These are phyloP conservation scores for Xylaria flabelliformis DNA, from an alignment of 495 filamentous ascomycete species.

Conservation along the genomic window DNA sequence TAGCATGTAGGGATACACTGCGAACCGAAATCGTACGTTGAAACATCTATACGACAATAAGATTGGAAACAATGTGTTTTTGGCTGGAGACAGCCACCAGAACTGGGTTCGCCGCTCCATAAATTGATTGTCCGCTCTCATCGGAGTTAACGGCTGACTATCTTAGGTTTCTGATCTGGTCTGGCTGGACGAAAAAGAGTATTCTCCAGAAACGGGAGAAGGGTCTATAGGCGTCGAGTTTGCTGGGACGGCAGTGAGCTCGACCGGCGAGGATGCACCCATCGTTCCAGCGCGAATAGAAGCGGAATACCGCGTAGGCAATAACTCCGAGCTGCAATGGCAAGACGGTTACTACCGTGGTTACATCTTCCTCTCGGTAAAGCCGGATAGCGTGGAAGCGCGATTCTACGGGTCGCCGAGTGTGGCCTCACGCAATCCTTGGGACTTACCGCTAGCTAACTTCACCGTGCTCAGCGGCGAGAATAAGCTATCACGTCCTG, in stretches of 20 bases:
- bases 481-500: conserved; percentile 55
- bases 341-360: conserved; percentile 72
- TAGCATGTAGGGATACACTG: conserved; percentile 65
- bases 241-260: conserved; percentile 66
- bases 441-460: conserved; percentile 66
- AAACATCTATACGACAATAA: conserved; percentile 63
- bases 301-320: conserved; percentile 50
- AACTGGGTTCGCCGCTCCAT: conserved; percentile 57
- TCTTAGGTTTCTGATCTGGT: conserved; percentile 61
- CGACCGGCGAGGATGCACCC: conserved; percentile 56
- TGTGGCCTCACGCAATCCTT: conserved; percentile 52
- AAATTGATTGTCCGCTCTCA: not conserved
- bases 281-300: conserved; percentile 49
- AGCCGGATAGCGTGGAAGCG: conserved; percentile 33
- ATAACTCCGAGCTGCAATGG: conserved; percentile 69
- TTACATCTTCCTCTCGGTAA: conserved; percentile 54
- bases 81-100: conserved; percentile 69
- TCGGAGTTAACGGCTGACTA: conserved; percentile 16
- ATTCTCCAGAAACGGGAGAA: conserved; percentile 61
- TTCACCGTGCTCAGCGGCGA: conserved; percentile 64
- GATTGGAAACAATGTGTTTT: conserved; percentile 70
- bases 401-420: conserved; percentile 50
- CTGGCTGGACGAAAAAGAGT: conserved; percentile 63
- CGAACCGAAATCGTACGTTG: conserved; percentile 69
- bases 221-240: conserved; percentile 72